Base-by-base conservation (phyloP, 768 basidiomycete species). In the Wakefieldia striispora region DNA sequence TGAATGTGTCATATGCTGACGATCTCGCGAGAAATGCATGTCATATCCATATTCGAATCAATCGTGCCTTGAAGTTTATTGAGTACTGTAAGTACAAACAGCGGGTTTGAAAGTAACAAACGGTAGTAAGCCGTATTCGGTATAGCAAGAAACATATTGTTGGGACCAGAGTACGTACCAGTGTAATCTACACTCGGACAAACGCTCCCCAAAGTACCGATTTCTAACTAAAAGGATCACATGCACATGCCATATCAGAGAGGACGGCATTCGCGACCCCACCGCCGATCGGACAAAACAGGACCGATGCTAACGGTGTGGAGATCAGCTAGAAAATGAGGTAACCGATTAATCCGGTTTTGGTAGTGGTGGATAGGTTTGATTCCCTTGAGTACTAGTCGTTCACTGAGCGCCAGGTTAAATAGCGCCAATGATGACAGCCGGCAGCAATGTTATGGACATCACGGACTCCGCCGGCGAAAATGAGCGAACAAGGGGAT, bases 261-360 rank as follows among this genome's bases (percentile, higher is more conserved):
- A 17, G 26, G 6, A 53, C 42, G 50, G 44, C 48, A 57, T 41
- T 21, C 19, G 31, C 52, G 37, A 54, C 20, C 12, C 14, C 27
- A 23, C n/a, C n/a, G n/a, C n/a, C n/a, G n/a, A n/a, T 27, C 27
- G 38, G 40, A 27, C n/a, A 29, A 54, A 33, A 55, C 27, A 41
- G 19, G 11, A 19, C 45, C 53, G 53, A 55, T 27, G 24, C 29
- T 35, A 41, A 49, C 31, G 34, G 41, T 33, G 26, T 19, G 23
- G 42, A 35, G 51, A 27, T 12, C 33, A 33, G 7, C 33, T 33
- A 33, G 33, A 33, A 16, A 33, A 16, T 6, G 33, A 33, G 16
- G 33, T 4, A 33, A 33, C 9, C n/a, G 36, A 54, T 54, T 49
- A 39, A 43, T 10, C 53, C 53, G 17, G 45, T 31, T 54, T 34